phyloP scores from a whole-genome alignment of 176 grass and related monocot genomes.

The Carex cristatella region DNA sequence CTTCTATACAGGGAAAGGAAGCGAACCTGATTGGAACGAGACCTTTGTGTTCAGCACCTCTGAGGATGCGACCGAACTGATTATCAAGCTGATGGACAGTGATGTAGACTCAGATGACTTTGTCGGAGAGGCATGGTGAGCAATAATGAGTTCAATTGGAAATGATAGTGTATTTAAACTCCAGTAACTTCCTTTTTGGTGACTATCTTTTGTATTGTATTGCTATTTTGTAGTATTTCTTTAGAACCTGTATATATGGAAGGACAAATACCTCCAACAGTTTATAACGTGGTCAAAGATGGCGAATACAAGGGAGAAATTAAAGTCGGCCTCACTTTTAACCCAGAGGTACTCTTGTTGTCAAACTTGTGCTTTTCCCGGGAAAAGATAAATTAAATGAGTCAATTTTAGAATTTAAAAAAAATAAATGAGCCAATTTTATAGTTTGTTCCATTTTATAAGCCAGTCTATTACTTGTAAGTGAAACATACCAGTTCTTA shows the following conservation, averaged over 20 bases:
- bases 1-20: slow-evolving; percentile 40
- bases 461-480: neutral
- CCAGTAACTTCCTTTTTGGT: neutral
- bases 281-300: slow-evolving; percentile 65
- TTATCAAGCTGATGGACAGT: slow-evolving; percentile 82
- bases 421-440: neutral
- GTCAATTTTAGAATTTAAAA: neutral
- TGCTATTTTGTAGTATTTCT: slow-evolving; percentile 43
- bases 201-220: neutral
- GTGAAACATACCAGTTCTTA: neutral
- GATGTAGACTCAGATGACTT: slow-evolving; percentile 63
- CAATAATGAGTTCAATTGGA: neutral
- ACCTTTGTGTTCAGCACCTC: slow-evolving; percentile 70
- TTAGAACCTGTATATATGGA: slow-evolving; percentile 49
- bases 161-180: neutral
- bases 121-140: slow-evolving; percentile 64
- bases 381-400: neutral
- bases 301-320: slow-evolving; percentile 66
- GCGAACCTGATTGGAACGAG: slow-evolving; percentile 84
- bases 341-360: slow-evolving; percentile 23
- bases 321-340: slow-evolving; percentile 84
- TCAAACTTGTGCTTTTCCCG: neutral
- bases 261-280: slow-evolving; percentile 46
- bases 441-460: neutral
- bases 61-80: slow-evolving; percentile 25